These are phyloP conservation scores for Talaromyces sp. DNA, from an alignment of 2,329 filamentous ascomycete genomes.

Conservation along the genomic window DNA sequence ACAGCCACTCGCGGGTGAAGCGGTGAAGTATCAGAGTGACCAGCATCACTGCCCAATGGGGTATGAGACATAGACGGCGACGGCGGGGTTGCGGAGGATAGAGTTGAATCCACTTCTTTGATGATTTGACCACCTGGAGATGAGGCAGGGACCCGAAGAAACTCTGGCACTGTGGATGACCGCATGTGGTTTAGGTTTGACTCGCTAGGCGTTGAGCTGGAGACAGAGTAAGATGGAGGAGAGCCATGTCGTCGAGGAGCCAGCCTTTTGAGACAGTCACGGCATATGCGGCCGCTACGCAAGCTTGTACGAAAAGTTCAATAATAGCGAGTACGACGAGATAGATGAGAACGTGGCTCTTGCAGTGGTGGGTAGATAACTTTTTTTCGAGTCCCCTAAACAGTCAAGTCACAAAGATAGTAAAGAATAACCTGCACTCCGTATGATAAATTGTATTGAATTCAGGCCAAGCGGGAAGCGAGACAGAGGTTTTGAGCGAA, in stretches of 20 bases:
- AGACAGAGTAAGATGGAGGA: conserved; percentile 37
- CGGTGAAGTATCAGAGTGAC: conserved; percentile 35
- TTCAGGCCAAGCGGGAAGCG: too few species aligned
- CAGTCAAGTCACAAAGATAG: background rate
- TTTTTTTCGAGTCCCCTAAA: conserved; percentile 12
- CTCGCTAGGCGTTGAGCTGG: conserved; percentile 27
- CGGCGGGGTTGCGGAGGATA: conserved; percentile 29
- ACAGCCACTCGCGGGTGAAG: conserved; percentile 79
- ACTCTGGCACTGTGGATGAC: conserved; percentile 14
- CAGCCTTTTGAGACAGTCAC: conserved; percentile 39
- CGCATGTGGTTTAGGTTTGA: conserved; percentile 28
- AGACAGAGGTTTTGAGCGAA: too few species aligned
- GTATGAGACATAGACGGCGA: conserved; percentile 33
- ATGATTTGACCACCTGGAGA: conserved; percentile 20
- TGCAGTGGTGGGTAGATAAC: too few species aligned
- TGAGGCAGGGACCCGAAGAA: conserved; percentile 12
- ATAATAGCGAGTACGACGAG: background rate
- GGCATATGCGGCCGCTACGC: conserved; percentile 42
- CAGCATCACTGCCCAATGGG: conserved; percentile 33
- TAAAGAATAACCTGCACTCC: too few species aligned
- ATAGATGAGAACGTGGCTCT: background rate
- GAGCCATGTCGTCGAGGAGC: conserved; percentile 44
- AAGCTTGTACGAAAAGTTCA: conserved; percentile 12
- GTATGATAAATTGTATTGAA: too few species aligned
- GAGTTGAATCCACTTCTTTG: conserved; percentile 37